These are phyloP conservation scores for Penicillium sp. DNA, from an alignment of 2,329 filamentous ascomycete species.

Conservation along the genomic window DNA sequence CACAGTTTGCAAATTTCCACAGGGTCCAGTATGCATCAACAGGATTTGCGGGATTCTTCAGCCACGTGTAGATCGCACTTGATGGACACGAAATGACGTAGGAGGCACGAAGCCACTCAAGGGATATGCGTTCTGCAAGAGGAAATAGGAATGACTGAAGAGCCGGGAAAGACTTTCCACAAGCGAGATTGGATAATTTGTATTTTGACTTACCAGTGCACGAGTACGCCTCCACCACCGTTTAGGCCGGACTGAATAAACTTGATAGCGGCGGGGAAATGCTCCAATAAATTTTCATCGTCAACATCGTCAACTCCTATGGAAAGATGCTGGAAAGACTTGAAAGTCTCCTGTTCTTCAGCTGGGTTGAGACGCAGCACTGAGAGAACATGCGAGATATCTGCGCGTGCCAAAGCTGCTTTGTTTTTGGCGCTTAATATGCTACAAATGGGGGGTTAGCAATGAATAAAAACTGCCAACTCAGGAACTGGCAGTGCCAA, in stretches of 20 bases:
- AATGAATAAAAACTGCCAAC: background rate
- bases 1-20: background rate
- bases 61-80: slow-evolving; percentile 17
- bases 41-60: slow-evolving; percentile 8
- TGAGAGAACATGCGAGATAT: slow-evolving; percentile 89
- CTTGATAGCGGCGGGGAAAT: slow-evolving; percentile 73
- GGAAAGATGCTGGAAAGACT: slow-evolving; percentile 68
- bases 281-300: slow-evolving; percentile 79
- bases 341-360: slow-evolving; percentile 55
- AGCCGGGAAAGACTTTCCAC: background rate
- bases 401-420: slow-evolving; percentile 66
- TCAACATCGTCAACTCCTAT: slow-evolving; percentile 90
- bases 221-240: slow-evolving; percentile 59
- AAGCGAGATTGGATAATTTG: background rate
- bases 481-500: background rate
- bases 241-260: slow-evolving; percentile 80
- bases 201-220: slow-evolving; percentile 64
- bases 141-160: background rate
- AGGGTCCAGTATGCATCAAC: slow-evolving; percentile 4
- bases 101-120: slow-evolving; percentile 9
- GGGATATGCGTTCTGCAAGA: background rate
- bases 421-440: slow-evolving; percentile 76
- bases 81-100: slow-evolving; percentile 17
- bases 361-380: slow-evolving; percentile 65
- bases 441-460: slow-evolving; percentile 48